Evolutionary conservation across 2,329 filamentous ascomycete species (phyloP).

Genomic region (Torrubiella hemipterigena): DNA sequence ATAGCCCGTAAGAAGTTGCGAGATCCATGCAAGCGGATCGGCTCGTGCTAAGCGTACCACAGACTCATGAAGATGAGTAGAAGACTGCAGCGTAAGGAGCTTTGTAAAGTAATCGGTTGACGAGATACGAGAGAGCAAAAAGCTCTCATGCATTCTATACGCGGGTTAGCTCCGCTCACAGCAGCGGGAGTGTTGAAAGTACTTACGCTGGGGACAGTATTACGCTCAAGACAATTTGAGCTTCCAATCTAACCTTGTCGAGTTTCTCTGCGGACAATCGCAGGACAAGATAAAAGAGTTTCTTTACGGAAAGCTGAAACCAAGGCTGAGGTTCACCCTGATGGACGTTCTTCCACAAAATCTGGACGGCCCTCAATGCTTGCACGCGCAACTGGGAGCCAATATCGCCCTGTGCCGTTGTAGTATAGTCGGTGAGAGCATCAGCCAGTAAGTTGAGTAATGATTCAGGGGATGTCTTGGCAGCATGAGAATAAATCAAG

Average conservation of each 20-base stretch:
- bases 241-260: slow-evolving; percentile 67
- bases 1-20: slow-evolving; percentile 50
- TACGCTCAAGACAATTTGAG: slow-evolving; percentile 41
- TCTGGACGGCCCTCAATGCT: slow-evolving; percentile 64
- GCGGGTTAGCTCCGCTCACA: too few relatives aligned
- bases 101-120: slow-evolving; percentile 46
- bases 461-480: slow-evolving; percentile 24
- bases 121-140: slow-evolving; percentile 34
- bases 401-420: slow-evolving; percentile 77
- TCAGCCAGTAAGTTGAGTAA: slow-evolving; percentile 37
- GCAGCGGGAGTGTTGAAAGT: too few relatives aligned
- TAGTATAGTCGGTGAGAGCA: slow-evolving; percentile 80
- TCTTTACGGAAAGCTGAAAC: slow-evolving; percentile 17
- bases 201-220: too few relatives aligned
- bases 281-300: slow-evolving; percentile 38
- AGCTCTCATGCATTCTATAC: slow-evolving; percentile 8
- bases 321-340: slow-evolving; percentile 10
- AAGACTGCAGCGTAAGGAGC: slow-evolving; percentile 35
- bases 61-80: slow-evolving; percentile 20
- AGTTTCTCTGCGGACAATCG: slow-evolving; percentile 79
- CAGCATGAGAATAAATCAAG: slow-evolving; percentile 32
- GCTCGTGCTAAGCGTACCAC: slow-evolving; percentile 21
- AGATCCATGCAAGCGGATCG: slow-evolving; percentile 27
- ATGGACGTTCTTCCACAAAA: slow-evolving; percentile 36
- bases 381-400: slow-evolving; percentile 77